Base-by-base conservation (phyloP, 345 rosid genomes). In the Rhodamnia rubescens region DNA sequence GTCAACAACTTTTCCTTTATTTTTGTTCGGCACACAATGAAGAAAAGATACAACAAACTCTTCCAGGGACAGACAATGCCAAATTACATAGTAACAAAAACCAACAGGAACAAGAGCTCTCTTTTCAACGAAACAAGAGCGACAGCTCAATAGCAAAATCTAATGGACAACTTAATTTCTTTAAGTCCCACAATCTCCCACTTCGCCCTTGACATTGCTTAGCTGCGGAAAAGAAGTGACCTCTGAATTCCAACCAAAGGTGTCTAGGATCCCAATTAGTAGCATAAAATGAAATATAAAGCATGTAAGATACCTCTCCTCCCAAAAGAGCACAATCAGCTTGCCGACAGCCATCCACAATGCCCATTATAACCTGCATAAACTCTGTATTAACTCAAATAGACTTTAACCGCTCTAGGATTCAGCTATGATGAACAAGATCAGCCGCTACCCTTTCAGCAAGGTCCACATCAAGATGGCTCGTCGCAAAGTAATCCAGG, bases 401-500 rank as follows among this genome's bases (percentile, higher is more conserved):
- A 69, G 47, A 18, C 47, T 36, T 36, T 32, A 32, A 69, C 78
- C 36, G 78, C 78, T 36, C 47, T 18, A 36, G 78, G 78, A 18
- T 36, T 69, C 78, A 69, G 78, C 78, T 32, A 69, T 36, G 47
- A 69, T 75, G 81, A 36, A 57, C n/a, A 74, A 80, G 83, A 58
- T n/a, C 57, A 53, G 53, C 42, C 3, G 12, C 75, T 85, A 94
- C 98, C 98, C 92, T 96, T 89, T 96, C 99, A 59, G 98, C 98
- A 86, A 96, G 99, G 90, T 96, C 99, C 64, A 96, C 98, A 91
- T 96, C 96, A 40, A 97, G 98, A 89, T 82, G 94, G 86, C 98
- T 95, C 10, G 98, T 96, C 8, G 99, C 99, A 90, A 94, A 97
- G 89, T 97, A 97, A 90, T 97, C 99, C 49, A 97, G 94, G 87